phyloP scores from a whole-genome alignment of 495 filamentous ascomycete species.

The Neurospora cerealis region DNA sequence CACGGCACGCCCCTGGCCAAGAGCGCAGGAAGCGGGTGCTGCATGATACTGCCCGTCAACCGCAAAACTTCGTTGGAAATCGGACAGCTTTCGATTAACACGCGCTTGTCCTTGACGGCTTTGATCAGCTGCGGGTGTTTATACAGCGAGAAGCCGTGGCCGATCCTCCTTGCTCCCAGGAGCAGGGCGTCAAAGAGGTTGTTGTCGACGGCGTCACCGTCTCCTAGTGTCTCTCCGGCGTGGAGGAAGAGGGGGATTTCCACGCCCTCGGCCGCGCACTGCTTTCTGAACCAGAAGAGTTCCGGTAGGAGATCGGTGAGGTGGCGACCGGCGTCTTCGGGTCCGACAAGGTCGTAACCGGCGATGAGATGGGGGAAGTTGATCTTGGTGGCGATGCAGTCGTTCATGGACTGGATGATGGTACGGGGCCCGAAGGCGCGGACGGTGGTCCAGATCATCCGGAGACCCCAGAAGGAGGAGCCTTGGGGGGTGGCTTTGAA shows the following conservation, averaged over 20 bases:
- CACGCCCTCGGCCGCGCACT: slow-evolving; percentile 64
- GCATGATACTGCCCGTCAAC: slow-evolving; percentile 62
- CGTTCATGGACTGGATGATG: slow-evolving; percentile 70
- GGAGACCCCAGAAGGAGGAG: slow-evolving; percentile 67
- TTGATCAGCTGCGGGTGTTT: slow-evolving; percentile 86
- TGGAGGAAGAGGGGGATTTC: slow-evolving; percentile 96
- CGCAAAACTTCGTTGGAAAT: slow-evolving; percentile 68
- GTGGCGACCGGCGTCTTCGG: slow-evolving; percentile 69
- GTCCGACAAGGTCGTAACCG: slow-evolving; percentile 82
- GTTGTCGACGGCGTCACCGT: slow-evolving; percentile 64
- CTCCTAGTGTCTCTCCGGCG: slow-evolving; percentile 71
- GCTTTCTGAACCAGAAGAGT: slow-evolving; percentile 86
- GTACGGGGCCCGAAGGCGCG: slow-evolving; percentile 50
- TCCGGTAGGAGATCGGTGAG: slow-evolving; percentile 70
- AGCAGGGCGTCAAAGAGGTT: slow-evolving; percentile 89
- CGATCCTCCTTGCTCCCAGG: slow-evolving; percentile 78
- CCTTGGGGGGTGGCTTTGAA: slow-evolving; percentile 62
- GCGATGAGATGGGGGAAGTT: slow-evolving; percentile 70
- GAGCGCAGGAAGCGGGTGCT: slow-evolving; percentile 74
- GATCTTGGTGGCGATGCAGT: slow-evolving; percentile 72
- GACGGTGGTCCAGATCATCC: slow-evolving; percentile 79
- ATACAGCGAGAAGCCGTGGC: slow-evolving; percentile 78
- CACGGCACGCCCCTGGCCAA: slow-evolving; percentile 74
- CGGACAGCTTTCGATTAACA: slow-evolving; percentile 79
- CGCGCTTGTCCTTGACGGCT: slow-evolving; percentile 76